Base-by-base conservation (phyloP, 768 basidiomycete species). In the Leccinellum luteum region DNA sequence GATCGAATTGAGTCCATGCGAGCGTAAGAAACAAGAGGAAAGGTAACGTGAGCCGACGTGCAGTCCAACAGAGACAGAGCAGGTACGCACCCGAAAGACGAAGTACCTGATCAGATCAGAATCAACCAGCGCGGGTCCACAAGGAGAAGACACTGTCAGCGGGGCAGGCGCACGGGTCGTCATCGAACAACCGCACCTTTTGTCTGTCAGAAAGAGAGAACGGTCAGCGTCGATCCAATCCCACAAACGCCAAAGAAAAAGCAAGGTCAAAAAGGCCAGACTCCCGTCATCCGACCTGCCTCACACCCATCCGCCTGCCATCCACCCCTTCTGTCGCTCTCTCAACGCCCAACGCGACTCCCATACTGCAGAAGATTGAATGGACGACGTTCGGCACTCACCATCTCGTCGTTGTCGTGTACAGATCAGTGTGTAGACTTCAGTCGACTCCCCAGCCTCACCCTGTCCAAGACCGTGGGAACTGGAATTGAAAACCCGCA, bases 71-170 rank as follows among this genome's bases (percentile, higher is more conserved):
- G 9, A 38, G 35, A 38, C 17, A n/a, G 35, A 17, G 17, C 3
- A 38, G 9, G 35, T n/a, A 87, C 90, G 74, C 71, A 93, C 90
- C 90, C 91, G 75, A 95, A 95, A 73, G 94, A 94, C 75, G 94
- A 94, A 73, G 94, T 95, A 87, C 94, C 93, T 92, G 74, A 63
- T 69, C 70, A 65, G 35, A 38, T n/a, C 35, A 43, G 19, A n/a
- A 43, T 6, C 0, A 19, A 43, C 41, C n/a, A 44, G 27, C 21
- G 10, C 51, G 8, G 17, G 35, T 3, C 19, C 21, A 44, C 14
- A 19, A 4, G n/a, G n/a, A 43, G 44, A 44, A 44, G 19, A 7
- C 44, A 45, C 35, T n/a, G 35, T 38, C 35, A 38, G 35, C 35
- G 17, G 17, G 28, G 28, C 35, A 38, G 9, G 35, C 17, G 35